phyloP scores from a whole-genome alignment of 345 rosid genomes.

The Trapa incisa region DNA sequence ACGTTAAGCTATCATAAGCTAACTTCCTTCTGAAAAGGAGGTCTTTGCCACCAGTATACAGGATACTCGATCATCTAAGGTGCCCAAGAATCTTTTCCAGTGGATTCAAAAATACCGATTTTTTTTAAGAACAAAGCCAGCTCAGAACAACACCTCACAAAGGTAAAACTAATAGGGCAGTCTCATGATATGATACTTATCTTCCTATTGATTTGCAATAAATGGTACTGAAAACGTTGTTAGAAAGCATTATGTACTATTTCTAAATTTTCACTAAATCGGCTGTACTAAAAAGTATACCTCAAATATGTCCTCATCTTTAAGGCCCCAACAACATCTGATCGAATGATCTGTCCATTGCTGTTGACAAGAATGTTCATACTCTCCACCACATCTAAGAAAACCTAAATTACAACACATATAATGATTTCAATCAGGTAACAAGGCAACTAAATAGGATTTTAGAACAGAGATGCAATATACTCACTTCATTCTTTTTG shows the following conservation, averaged over 20 bases:
- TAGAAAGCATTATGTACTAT: neutral
- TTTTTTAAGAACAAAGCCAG: neutral
- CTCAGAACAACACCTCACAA: neutral
- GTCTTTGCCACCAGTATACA: neutral
- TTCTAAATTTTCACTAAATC: neutral
- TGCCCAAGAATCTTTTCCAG: neutral
- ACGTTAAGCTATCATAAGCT: neutral
- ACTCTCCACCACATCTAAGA: slow-evolving; percentile 90
- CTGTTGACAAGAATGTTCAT: slow-evolving; percentile 92
- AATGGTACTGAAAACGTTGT: neutral
- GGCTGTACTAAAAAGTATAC: slow-evolving; percentile 21
- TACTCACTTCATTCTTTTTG: slow-evolving; percentile 83
- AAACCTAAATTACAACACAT: slow-evolving; percentile 42
- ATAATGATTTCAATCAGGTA: slow-evolving; percentile 3
- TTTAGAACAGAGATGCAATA: slow-evolving; percentile 5
- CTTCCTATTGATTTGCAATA: neutral
- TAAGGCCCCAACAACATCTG: slow-evolving; percentile 94
- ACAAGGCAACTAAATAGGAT: slow-evolving; percentile 9
- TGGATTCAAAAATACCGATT: neutral
- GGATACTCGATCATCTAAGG: neutral
- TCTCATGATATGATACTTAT: neutral
- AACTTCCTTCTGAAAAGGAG: neutral
- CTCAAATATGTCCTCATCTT: slow-evolving; percentile 96
- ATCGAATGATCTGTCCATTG: slow-evolving; percentile 86
- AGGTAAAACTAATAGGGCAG: neutral